These are phyloP conservation scores for Eimeria acervulina DNA, from an alignment of 169 alveolate genomes.

Conservation along the genomic window DNA sequence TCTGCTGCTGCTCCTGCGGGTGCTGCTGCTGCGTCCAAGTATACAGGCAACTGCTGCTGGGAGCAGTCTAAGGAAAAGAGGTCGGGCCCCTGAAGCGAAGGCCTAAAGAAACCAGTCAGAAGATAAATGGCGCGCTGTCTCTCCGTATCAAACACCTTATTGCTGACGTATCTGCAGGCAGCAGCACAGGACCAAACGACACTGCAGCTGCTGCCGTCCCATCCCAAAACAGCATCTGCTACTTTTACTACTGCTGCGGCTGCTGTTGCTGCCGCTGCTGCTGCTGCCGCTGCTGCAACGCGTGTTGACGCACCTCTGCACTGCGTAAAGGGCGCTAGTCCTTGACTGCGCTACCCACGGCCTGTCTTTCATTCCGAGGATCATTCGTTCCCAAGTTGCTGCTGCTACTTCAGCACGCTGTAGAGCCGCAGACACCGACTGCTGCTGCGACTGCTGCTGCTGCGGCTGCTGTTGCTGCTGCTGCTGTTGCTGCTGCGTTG, in stretches of 20 bases:
- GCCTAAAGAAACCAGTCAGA: constrained; percentile 12
- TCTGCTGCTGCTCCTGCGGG: constrained; percentile 23
- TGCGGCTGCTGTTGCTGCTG: not conserved
- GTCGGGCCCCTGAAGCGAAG: constrained; percentile 46
- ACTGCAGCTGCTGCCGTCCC: not conserved
- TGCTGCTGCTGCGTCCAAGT: not conserved
- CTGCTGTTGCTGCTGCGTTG: not conserved
- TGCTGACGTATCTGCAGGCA: constrained; percentile 53
- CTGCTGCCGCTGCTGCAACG: not conserved
- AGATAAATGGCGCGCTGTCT: constrained; percentile 41
- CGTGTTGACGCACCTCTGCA: constrained; percentile 30
- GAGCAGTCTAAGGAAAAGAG: constrained; percentile 10
- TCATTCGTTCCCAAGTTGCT: constrained; percentile 29
- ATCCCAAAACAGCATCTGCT: not conserved
- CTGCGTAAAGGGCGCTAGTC: constrained; percentile 55
- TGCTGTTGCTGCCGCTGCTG: not conserved
- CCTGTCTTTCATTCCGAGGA: constrained; percentile 8
- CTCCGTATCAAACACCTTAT: constrained; percentile 59
- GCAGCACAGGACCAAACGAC: not conserved
- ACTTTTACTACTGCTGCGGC: not conserved
- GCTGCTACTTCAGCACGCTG: constrained; percentile 14
- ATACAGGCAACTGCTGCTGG: constrained; percentile 60
- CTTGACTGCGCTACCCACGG: constrained; percentile 69
- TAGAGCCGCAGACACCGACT: not conserved
- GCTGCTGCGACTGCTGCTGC: constrained; percentile 8